Base-by-base conservation (phyloP, 2,329 filamentous ascomycete genomes). In the Lecanoromycetidae sp. region DNA sequence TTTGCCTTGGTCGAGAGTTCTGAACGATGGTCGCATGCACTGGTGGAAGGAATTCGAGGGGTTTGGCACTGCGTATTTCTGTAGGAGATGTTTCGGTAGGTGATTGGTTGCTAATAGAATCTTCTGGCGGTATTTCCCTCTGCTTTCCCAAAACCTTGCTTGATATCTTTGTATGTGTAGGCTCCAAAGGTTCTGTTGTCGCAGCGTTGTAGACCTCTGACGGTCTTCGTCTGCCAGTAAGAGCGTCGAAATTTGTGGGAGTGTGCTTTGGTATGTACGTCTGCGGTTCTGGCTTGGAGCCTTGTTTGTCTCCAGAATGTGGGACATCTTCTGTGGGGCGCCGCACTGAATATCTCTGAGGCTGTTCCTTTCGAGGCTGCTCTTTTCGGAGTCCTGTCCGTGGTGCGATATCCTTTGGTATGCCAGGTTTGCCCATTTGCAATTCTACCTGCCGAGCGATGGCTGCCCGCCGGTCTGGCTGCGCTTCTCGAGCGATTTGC, bases 171-270 rank as follows among this genome's bases (percentile, higher is more conserved):
- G 47, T 48, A 27, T 44, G 33, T 8, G 47, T 44, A 22, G 50
- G 47, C 32, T 51, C 42, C 6, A 50, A 35, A 4, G 52, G 47
- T 29, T 54, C 52, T 10, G 48, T 41, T 10, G 48, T 41, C 5
- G 12, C 35, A 5, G 34, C 25, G 25, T 26, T 26, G 15, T 53
- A 38, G 12, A 37, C 27, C 6, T 46, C 42, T 2, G 49, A 51
- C n/a, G 43, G 50, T 44, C 22, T 49, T 8, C 42, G 46, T 34
- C 34, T 39, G 5, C 35, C 49, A 20, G 36, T 27, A 4, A 51
- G 32, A 44, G 45, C 20, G 50, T 56, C 49, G 53, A 54, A 51
- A 42, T 44, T 44, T 10, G 49, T 32, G 17, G 48, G 56, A 53
- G 50, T 56, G 52, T 50, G 55, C 22, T 40, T 46, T 27, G 50